Evolutionary conservation across 2,329 filamentous ascomycete species (phyloP).

Genomic region (Stagonosporopsis vannaccii): DNA sequence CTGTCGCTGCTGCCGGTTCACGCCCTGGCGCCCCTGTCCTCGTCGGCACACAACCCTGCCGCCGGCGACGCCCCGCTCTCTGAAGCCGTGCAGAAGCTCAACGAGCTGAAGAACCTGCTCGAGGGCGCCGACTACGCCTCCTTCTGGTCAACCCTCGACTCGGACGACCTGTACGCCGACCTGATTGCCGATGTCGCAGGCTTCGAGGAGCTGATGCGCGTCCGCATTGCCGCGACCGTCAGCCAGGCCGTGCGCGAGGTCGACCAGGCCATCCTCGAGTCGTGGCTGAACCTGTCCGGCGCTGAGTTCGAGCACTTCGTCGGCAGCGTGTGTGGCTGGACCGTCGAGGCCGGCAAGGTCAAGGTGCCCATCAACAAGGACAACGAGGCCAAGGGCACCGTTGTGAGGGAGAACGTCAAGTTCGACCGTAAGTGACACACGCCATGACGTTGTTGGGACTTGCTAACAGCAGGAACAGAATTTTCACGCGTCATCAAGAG

Average conservation of each 20-base stretch:
- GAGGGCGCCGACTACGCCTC: constrained; percentile 87
- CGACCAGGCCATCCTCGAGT: constrained; percentile 55
- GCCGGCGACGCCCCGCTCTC: constrained; percentile 73
- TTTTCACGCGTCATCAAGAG: constrained; percentile 47
- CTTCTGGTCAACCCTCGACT: constrained; percentile 94
- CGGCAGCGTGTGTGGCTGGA: constrained; percentile 75
- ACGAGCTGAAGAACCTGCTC: constrained; percentile 83
- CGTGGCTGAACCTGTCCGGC: constrained; percentile 58
- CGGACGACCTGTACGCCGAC: constrained; percentile 94
- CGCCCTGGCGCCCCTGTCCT: constrained; percentile 68
- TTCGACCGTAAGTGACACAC: constrained; percentile 68
- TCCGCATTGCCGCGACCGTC: constrained; percentile 87
- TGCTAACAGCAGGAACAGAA: constrained; percentile 29
- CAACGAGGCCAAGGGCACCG: constrained; percentile 86
- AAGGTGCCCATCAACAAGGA: constrained; percentile 91
- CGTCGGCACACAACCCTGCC: constrained; percentile 57
- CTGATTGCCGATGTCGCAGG: constrained; percentile 91
- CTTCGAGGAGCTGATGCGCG: constrained; percentile 92
- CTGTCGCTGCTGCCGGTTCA: constrained; percentile 92
- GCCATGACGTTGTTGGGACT: too few relatives aligned
- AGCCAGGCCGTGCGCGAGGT: constrained; percentile 86
- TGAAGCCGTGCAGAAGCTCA: constrained; percentile 90
- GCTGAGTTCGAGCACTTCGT: constrained; percentile 60
- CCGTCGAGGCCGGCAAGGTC: constrained; percentile 71
- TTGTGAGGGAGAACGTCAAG: constrained; percentile 94